Conservation (phyloP, 2,329 filamentous ascomycete species). For the Dactylellina drechsleri region DNA sequence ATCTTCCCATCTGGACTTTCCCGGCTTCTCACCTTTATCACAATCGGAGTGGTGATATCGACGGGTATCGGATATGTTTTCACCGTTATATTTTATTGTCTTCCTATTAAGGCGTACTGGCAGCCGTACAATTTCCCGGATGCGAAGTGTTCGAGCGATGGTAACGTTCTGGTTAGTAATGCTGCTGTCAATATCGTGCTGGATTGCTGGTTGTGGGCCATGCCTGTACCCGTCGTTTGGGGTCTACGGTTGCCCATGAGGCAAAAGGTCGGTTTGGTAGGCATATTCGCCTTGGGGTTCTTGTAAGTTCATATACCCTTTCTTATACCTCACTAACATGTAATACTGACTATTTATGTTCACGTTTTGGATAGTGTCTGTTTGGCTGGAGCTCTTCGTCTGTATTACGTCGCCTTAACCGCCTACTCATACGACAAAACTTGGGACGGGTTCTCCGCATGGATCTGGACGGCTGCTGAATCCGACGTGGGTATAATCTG, state of each 20-base stretch:
- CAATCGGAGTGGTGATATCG: conserved; percentile 27
- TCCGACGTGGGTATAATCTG: conserved; percentile 54
- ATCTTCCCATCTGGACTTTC: conserved; percentile 31
- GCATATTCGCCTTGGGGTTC: conserved; percentile 42
- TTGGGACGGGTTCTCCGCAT: conserved; percentile 50
- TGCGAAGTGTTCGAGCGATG: conserved; percentile 44
- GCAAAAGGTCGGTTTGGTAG: conserved; percentile 46
- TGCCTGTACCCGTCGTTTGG: conserved; percentile 50
- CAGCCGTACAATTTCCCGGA: conserved; percentile 33
- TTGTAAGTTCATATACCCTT: conserved; percentile 31
- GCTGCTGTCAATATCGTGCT: conserved; percentile 49
- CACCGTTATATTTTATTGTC: conserved; percentile 47
- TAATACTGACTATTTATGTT: no score
- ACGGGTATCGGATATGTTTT: conserved; percentile 31
- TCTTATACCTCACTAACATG: not conserved
- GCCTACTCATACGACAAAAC: conserved; percentile 46
- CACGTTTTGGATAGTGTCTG: conserved; percentile 36
- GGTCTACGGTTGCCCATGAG: conserved; percentile 33
- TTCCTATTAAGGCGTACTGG: conserved; percentile 51
- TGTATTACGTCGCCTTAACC: conserved; percentile 47
- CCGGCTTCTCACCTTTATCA: conserved; percentile 33
- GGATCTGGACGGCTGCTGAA: conserved; percentile 52
- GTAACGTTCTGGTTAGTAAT: conserved; percentile 45
- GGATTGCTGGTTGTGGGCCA: conserved; percentile 50
- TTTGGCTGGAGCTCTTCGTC: conserved; percentile 36